phyloP scores from a whole-genome alignment of 192 early-diverging fungal genomes.

The Dissophora globulifera region DNA sequence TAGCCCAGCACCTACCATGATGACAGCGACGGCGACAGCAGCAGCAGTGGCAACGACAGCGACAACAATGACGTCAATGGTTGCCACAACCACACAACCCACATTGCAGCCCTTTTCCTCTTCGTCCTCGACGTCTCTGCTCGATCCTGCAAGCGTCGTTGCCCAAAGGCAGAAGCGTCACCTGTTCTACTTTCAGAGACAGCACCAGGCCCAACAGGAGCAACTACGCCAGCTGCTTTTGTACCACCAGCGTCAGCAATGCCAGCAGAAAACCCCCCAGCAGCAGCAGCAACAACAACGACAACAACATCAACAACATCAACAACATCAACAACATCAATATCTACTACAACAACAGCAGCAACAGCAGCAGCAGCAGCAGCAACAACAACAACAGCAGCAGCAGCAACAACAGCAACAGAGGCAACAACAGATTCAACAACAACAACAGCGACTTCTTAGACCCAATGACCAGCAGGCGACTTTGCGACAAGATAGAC shows the following conservation, averaged over 20 bases:
- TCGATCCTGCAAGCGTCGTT: not conserved
- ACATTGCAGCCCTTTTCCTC: too few relatives aligned
- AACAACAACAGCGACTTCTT: too few relatives aligned
- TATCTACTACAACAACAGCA: not conserved
- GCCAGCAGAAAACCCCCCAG: too few relatives aligned
- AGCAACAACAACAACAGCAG: constrained; percentile 8
- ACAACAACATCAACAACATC: constrained; percentile 2
- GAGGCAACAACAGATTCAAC: not conserved
- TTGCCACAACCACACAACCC: too few relatives aligned
- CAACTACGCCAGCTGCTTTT: too few relatives aligned
- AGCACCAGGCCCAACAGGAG: too few relatives aligned
- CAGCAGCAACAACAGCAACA: not conserved
- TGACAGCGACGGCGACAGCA: too few relatives aligned
- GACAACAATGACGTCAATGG: not conserved
- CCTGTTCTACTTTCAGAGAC: not conserved
- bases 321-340: constrained; percentile 1
- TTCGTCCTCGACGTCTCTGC: too few relatives aligned
- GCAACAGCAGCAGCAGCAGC: constrained; percentile 3
- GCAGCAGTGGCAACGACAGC: not conserved
- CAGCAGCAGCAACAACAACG: constrained; percentile 8
- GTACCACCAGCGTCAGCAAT: too few relatives aligned
- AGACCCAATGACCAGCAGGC: too few relatives aligned
- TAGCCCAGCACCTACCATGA: too few relatives aligned
- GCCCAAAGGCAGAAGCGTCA: constrained; percentile 16
- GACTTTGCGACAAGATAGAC: too few relatives aligned